These are phyloP conservation scores for Xanthoconium separans DNA, from an alignment of 1,284 basidiomycete genomes.

Conservation along the genomic window DNA sequence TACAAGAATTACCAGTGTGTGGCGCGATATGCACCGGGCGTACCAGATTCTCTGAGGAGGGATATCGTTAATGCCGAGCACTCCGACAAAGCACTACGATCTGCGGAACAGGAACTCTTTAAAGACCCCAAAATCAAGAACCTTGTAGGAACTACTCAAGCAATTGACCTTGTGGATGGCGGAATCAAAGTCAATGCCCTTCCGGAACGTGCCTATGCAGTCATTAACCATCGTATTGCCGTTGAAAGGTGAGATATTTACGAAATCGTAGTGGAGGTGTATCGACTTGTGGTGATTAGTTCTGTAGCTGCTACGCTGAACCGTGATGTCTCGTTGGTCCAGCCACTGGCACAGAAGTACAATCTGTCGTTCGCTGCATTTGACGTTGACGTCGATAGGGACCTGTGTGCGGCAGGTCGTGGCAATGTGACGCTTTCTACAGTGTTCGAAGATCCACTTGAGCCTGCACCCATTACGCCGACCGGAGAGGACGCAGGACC, in stretches of 20 bases:
- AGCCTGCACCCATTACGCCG: constrained; percentile 58
- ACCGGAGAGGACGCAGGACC: constrained; percentile 40
- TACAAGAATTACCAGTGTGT: constrained; percentile 45
- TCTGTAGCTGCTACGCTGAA: constrained; percentile 43
- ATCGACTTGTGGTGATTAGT: constrained; percentile 25
- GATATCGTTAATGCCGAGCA: constrained; percentile 37
- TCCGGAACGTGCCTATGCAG: constrained; percentile 52
- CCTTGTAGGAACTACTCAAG: constrained; percentile 55
- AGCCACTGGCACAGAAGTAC: constrained; percentile 41
- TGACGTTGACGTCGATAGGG: constrained; percentile 21
- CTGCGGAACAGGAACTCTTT: constrained; percentile 41
- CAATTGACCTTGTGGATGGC: constrained; percentile 56
- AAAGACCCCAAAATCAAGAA: constrained; percentile 26
- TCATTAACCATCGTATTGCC: constrained; percentile 45
- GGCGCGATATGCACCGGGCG: constrained; percentile 45
- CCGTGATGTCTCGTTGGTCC: constrained; percentile 42
- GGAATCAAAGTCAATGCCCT: constrained; percentile 65
- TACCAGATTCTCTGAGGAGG: constrained; percentile 39
- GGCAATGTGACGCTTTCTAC: constrained; percentile 43
- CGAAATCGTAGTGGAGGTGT: not conserved
- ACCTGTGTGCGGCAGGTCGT: constrained; percentile 22
- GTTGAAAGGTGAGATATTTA: constrained; percentile 41
- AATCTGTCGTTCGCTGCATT: constrained; percentile 50
- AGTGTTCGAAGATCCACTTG: constrained; percentile 39
- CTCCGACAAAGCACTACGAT: constrained; percentile 42